Percentiles rank a stretch among this genome's conserved stretches.
These are phyloP conservation scores for Casuarina cunninghamiana DNA, from an alignment of 306 rosid species.

Conservation along the genomic window DNA sequence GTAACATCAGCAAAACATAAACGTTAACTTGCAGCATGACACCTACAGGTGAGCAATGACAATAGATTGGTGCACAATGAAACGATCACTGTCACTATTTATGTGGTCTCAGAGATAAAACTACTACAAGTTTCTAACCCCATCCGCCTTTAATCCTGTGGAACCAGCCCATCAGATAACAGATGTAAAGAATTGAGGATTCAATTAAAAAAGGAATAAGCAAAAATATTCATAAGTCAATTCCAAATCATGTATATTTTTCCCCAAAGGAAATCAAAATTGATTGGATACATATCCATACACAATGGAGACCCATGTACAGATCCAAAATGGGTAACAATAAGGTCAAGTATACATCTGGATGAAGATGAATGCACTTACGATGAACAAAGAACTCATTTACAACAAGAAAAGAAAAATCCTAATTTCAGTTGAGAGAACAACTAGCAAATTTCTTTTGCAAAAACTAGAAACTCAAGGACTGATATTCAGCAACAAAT, in stretches of 20 bases:
- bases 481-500: slow-evolving; percentile 13
- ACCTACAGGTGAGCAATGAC: not conserved
- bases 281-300: not conserved
- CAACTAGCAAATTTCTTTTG: slow-evolving; percentile 15
- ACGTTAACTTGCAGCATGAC: not conserved
- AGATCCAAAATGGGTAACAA: not conserved
- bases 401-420: not conserved
- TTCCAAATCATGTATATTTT: not conserved
- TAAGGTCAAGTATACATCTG: not conserved
- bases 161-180: not conserved
- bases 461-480: slow-evolving; percentile 7
- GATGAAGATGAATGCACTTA: not conserved
- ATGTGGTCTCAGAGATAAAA: not conserved
- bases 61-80: not conserved
- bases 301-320: not conserved
- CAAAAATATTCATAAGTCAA: not conserved
- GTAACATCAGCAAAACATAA: not conserved
- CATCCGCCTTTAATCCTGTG: not conserved
- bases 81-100: not conserved
- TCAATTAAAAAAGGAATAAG: not conserved
- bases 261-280: not conserved
- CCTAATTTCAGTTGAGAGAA: not conserved
- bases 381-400: not conserved
- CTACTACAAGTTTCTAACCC: not conserved
- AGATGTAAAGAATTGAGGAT: not conserved